These are phyloP conservation scores for Musa balbisiana DNA, from an alignment of 202 grass and related monocot species.

Conservation along the genomic window DNA sequence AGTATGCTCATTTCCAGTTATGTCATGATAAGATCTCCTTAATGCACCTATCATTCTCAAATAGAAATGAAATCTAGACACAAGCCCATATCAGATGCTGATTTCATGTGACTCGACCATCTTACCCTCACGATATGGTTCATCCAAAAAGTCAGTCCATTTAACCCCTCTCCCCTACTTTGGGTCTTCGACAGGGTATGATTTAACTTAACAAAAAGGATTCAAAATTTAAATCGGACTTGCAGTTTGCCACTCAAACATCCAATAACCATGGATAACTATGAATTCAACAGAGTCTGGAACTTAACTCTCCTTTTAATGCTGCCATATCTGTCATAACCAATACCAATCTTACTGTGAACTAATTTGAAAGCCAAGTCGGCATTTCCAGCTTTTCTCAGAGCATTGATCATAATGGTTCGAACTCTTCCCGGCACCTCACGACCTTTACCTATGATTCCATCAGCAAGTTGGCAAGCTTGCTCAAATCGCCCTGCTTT, in stretches of 20 bases:
- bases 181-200: neutral
- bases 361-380: conserved; percentile 75
- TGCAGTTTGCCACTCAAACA: neutral
- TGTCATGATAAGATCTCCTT: neutral
- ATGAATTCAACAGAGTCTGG: conserved; percentile 42
- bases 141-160: neutral
- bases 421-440: conserved; percentile 78
- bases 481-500: conserved; percentile 77
- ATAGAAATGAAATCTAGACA: neutral
- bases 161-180: neutral
- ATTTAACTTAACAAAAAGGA: neutral
- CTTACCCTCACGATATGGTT: neutral
- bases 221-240: neutral
- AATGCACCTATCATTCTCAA: neutral
- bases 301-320: conserved; percentile 89
- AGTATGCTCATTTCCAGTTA: neutral
- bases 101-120: neutral
- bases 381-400: conserved; percentile 82
- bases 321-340: conserved; percentile 84
- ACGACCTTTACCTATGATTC: conserved; percentile 66
- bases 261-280: neutral
- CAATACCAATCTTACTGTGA: conserved; percentile 88
- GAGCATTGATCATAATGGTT: conserved; percentile 81
- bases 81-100: neutral
- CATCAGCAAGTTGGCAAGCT: conserved; percentile 85